Conservation (phyloP, 2,329 filamentous ascomycete genomes). For the Periconia macrospinosa region DNA sequence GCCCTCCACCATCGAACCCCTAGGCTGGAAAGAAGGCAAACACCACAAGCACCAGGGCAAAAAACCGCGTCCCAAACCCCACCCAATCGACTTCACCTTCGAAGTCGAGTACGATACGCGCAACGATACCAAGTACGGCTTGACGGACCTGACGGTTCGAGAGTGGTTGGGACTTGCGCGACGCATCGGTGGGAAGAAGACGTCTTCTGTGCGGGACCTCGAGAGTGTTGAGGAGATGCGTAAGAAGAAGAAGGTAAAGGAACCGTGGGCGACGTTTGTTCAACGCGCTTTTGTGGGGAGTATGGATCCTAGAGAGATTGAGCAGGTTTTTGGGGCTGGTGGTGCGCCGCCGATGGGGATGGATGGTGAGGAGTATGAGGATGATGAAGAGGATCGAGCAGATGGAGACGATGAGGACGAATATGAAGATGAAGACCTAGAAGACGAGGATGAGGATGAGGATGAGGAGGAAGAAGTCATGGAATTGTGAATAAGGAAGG, state of each 20-base stretch:
- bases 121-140: constrained; percentile 71
- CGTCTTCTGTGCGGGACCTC: not conserved
- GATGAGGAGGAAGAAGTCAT: not conserved
- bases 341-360: not conserved
- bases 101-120: constrained; percentile 87
- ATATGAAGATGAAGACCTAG: not conserved
- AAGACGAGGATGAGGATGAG: not conserved
- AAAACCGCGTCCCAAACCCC: constrained; percentile 53
- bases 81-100: constrained; percentile 68
- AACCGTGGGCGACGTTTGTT: constrained; percentile 75
- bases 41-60: constrained; percentile 61
- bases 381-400: constrained; percentile 20
- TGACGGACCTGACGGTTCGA: constrained; percentile 81
- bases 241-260: not conserved
- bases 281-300: constrained; percentile 78
- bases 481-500: not conserved
- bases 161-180: constrained; percentile 80
- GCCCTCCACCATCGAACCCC: constrained; percentile 18
- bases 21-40: constrained; percentile 66
- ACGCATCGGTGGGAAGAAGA: constrained; percentile 69
- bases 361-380: constrained; percentile 1
- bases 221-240: not conserved
- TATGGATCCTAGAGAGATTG: constrained; percentile 65
- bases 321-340: constrained; percentile 37
- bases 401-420: not conserved